Percentiles rank a stretch among this genome's conserved stretches.
Evolutionary conservation across 148 eudicot genomes (phyloP).

Genomic region (Dysphania ambrosioides): DNA sequence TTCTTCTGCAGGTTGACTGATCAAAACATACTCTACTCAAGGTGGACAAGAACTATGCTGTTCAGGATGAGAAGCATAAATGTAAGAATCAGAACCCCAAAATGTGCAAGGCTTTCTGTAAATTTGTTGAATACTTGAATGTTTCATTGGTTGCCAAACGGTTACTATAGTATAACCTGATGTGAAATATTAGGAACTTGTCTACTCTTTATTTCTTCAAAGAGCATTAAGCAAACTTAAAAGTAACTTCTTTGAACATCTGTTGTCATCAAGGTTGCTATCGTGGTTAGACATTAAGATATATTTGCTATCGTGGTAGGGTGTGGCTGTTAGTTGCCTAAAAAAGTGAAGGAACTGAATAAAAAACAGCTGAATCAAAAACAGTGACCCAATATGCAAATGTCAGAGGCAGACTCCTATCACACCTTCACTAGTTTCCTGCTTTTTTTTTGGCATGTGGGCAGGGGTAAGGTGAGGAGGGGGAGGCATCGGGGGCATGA

Average conservation of each 20-base stretch:
- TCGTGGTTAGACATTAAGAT: neutral
- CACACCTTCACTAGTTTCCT: neutral
- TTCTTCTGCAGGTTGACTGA: conserved; percentile 47
- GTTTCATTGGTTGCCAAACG: neutral
- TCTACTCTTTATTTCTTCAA: neutral
- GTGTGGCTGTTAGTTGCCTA: neutral
- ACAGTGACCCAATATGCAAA: too few species aligned
- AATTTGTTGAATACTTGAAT: neutral
- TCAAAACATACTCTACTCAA: conserved; percentile 56
- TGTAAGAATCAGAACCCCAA: conserved; percentile 37
- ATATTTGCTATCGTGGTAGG: neutral
- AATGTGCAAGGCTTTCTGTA: neutral
- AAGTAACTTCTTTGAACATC: neutral
- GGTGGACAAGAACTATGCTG: conserved; percentile 79
- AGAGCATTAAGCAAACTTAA: neutral
- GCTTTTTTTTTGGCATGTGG: neutral
- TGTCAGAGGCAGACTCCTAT: neutral
- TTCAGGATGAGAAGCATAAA: conserved; percentile 76
- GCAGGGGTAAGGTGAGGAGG: neutral
- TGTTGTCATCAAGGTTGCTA: neutral
- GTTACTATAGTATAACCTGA: neutral
- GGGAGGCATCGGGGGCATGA: neutral
- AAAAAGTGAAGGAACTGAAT: neutral
- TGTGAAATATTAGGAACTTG: conserved; percentile 7
- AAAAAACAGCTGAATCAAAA: too few species aligned